Base-by-base conservation (phyloP, 768 basidiomycete genomes). In the Pisolithus orientalis region DNA sequence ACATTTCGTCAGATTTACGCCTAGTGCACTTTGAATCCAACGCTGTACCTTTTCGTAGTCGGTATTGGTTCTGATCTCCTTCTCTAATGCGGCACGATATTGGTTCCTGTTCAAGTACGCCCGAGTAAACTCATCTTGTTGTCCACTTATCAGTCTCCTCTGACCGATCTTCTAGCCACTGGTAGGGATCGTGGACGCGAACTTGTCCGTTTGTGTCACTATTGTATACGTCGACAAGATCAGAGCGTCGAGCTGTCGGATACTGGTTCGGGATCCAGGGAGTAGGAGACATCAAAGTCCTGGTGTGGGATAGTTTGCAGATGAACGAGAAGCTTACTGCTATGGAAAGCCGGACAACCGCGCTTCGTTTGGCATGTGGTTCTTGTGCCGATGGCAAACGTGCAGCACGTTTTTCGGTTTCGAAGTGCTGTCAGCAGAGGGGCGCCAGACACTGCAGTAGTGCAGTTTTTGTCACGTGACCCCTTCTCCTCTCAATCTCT, bases 101-200 rank as follows among this genome's bases (percentile, higher is more conserved):
- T 76, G 66, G 59, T 81, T 84, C 67, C 82, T 71, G 64, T 84
- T 79, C 50, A 91, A 70, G 63, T 84, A 81, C 28, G 70, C 51
- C 34, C 79, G 75, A 14, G 84, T 85, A 58, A 78, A 83, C 8
- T 61, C 62, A 50, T 80, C 80, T 62, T 89, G 87, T 7, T 2
- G 75, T 82, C 85, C 86, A 88, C 38, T 71, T 62, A 46, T 84
- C 76, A 0, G 83, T 86, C 64, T 90, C 86, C 16, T 77, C 68
- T 28, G 76, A 74, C 57, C 82, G 65, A 28, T 79, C 70, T 54
- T 90, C 86, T 21, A 92, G 73, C 87, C 88, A 90, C 42, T 78
- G 69, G 69, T 88, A 89, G 6, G 88, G 87, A 65, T 90, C 84
- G 4, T 73, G 66, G 0, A 92, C 82, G 38, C 69, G 70, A 39